Evolutionary conservation across 306 rosid species (phyloP), one percentile per base, ranked within the genome.

Genomic region (Pachyrhizus erosus): DNA sequence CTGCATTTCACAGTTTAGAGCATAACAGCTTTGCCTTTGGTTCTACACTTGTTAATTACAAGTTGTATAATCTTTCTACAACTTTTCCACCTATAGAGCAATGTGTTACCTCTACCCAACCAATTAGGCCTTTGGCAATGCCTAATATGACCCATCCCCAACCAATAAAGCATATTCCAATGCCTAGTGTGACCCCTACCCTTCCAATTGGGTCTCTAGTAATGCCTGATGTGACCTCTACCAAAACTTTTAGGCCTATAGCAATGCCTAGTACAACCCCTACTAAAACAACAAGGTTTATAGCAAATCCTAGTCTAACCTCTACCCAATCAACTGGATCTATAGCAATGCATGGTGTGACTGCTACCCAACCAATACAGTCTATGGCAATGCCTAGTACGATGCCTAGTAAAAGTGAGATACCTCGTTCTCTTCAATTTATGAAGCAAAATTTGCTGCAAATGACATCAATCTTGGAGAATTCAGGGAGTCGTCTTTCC

Each of bases 1-100:
- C 79, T 83, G 97, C 97, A 31, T 67, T 87, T 61, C 83, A 45
- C 48, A 89, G 83, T 81, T 34, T 95, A 73, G 90, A 88, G 77
- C 78, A 78, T 73, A 79, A 87, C 87, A 91, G 85, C 46, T 93
- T 89, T 61, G 86, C 13, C 62, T 20, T 55, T 20, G 62, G 92
- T 62, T 54, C 77, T 72, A 68, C 49, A 82, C 91, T 90, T 65
- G 78, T 86, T 58, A 81, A 83, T 65, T 88, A 58, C 89, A 84
- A 79, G 83, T 90, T 92, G 75, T 84, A 76, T 23, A 75, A 88
- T 81, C 84, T 75, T 65, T 82, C 93, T 39, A 62, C 78, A 11
- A 27, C 31, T 3, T 27, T 1, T 27, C 31, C 31, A 27, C 31
- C 1, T 27, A 31, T 1, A 26, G 77, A 78, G 48, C 84, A 21